Base-by-base conservation (phyloP, 2,329 filamentous ascomycete genomes). In the Xylariaceae sp. region DNA sequence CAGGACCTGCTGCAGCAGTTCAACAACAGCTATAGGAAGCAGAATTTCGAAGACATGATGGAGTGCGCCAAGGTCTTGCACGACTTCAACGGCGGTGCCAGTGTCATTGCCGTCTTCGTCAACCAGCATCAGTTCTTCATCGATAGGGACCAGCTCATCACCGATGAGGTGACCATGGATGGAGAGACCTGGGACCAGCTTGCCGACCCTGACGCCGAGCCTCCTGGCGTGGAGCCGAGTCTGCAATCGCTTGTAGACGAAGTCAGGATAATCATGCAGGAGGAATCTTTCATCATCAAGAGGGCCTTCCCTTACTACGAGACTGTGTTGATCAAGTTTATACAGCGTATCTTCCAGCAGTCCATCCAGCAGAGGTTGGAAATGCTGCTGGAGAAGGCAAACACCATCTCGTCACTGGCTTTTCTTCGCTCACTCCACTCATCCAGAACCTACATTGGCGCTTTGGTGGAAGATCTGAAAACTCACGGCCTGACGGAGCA, bases 101-200 rank as follows among this genome's bases (percentile, higher is more conserved):
- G 89, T 56, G 92, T 96, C 39, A 94, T 95, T 59, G 90, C 86
- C 11, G 72, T 90, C 9, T 98, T 96, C 58, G 90, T 98, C 53
- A 98, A 98, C 55, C 92, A 98, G 58, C 93, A 98, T 61, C 88
- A 94, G 53, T 98, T 98, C 70, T 98, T 98, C 63, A 95, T 98
- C 53, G 92, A 96, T 55, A 75, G 89, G 17, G 92, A 88, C 46
- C 90, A 96, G 57, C 68, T 98, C 37, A 81, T 94, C 31, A 83
- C 82, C 1, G 89, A 94, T 50, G 89, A 94, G 56, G 77, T 94
- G 12, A 73, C 72, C 3, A 73, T 76, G 10, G 85, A 92, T 48
- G 73, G 71, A 37, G 76, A 87, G 41, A 81, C 78, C 2, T 95
- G 90, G 89, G 90, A 96, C 37, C 80, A 82, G 46, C 70, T 98